phyloP scores from a whole-genome alignment of 257 asterid species.

The Capsicum pubescens region DNA sequence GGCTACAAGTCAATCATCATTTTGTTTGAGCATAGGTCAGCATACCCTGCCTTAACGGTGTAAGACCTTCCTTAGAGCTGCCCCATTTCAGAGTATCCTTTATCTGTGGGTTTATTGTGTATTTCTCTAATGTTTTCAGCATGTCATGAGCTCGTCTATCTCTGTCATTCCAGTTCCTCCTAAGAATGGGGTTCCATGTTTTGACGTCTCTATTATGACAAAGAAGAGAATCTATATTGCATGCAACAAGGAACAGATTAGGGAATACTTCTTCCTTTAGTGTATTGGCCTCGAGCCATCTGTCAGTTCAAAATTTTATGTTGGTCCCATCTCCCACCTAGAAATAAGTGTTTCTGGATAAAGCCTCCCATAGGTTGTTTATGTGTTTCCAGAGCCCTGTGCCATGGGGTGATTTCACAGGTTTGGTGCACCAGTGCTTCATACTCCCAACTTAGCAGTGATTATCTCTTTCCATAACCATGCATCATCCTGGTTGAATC shows the following conservation, averaged over 20 bases:
- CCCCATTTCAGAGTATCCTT: not conserved
- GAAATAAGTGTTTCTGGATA: not conserved
- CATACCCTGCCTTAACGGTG: not conserved
- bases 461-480: not conserved
- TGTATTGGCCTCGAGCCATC: not conserved
- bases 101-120: not conserved
- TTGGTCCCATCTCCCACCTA: not conserved
- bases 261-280: constrained; percentile 1
- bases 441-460: not conserved
- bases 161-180: not conserved
- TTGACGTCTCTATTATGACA: constrained; percentile 8
- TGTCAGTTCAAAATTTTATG: not conserved
- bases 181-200: not conserved
- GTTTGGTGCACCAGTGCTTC: not conserved
- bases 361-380: not conserved
- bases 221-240: not conserved
- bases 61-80: not conserved
- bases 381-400: not conserved
- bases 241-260: not conserved
- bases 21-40: constrained; percentile 1
- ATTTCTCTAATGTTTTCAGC: not conserved
- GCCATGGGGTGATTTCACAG: no score
- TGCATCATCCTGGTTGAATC: not conserved
- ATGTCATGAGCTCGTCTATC: not conserved
- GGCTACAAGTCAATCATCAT: not conserved